Conservation (phyloP, 2,329 filamentous ascomycete genomes). For the Juglanconis oblonga region DNA sequence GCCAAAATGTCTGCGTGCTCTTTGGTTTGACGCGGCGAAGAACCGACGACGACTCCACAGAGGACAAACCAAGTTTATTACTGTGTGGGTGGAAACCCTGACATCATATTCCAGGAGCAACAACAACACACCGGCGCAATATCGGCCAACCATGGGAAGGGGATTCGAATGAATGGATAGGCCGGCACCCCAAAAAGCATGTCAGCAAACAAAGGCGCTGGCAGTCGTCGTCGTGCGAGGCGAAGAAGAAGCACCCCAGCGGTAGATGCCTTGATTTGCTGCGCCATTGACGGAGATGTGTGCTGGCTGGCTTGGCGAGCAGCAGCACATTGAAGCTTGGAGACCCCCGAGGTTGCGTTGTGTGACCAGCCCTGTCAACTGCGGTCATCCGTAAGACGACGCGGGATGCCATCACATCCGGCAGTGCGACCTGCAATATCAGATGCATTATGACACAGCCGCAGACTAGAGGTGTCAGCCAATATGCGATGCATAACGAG, state of each 20-base stretch:
- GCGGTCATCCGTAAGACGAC: background rate
- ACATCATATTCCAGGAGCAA: background rate
- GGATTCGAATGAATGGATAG: background rate
- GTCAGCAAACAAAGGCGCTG: background rate
- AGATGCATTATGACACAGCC: background rate
- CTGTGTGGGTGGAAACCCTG: background rate
- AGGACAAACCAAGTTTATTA: too few species aligned
- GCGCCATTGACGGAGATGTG: background rate
- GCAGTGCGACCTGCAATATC: background rate
- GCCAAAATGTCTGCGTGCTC: too few species aligned
- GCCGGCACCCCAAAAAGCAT: background rate
- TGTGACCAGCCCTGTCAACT: background rate
- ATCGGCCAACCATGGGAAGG: background rate
- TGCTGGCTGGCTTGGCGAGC: background rate
- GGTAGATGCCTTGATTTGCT: background rate
- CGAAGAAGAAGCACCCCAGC: background rate
- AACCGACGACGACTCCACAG: too few species aligned
- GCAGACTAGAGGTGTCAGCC: background rate
- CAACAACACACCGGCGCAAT: background rate
- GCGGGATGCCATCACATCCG: background rate
- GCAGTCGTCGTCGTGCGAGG: background rate
- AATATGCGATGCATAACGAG: background rate
- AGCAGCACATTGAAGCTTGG: background rate
- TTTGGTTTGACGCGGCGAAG: too few species aligned
- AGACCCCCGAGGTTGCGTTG: background rate